Evolutionary conservation across 2,329 filamentous ascomycete genomes (phyloP).

Genomic region (Thermomyces lanuginosus): DNA sequence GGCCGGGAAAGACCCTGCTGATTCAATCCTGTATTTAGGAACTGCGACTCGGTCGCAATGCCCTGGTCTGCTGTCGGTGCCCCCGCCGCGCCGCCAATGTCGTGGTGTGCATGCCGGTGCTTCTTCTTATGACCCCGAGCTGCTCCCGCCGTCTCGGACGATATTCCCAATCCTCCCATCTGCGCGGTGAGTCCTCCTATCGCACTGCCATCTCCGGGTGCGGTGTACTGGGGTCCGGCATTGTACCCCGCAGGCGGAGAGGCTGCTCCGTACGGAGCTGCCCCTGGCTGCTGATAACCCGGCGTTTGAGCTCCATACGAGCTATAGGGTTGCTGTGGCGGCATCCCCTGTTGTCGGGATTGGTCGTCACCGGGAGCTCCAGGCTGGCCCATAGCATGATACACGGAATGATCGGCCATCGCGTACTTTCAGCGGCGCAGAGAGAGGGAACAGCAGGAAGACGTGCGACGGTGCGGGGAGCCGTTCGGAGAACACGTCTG

Average conservation of each 20-base stretch:
- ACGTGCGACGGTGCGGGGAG: slow-evolving; percentile 4
- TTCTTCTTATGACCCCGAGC: slow-evolving; percentile 58
- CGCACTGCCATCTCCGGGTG: slow-evolving; percentile 13
- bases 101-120: slow-evolving; percentile 83
- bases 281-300: slow-evolving; percentile 21
- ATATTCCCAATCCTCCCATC: slow-evolving; percentile 61
- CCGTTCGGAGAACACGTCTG: slow-evolving; percentile 2
- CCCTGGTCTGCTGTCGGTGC: slow-evolving; percentile 44
- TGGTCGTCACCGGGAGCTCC: slow-evolving; percentile 31
- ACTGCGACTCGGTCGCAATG: slow-evolving; percentile 38
- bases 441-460: slow-evolving; percentile 2
- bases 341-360: slow-evolving; percentile 36
- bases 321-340: slow-evolving; percentile 39
- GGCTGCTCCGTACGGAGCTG: slow-evolving; percentile 17
- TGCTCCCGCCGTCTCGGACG: slow-evolving; percentile 30
- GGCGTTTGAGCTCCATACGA: slow-evolving; percentile 22
- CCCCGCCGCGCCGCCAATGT: slow-evolving; percentile 52
- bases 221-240: slow-evolving; percentile 11
- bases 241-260: slow-evolving; percentile 15
- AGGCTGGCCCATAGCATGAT: slow-evolving; percentile 23
- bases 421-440: slow-evolving; percentile 15
- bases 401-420: slow-evolving; percentile 29
- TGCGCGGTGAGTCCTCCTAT: slow-evolving; percentile 40
- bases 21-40: slow-evolving; percentile 40
- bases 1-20: too few relatives aligned